These are phyloP conservation scores for Dovyalis caffra DNA, from an alignment of 345 rosid genomes.

Conservation along the genomic window DNA sequence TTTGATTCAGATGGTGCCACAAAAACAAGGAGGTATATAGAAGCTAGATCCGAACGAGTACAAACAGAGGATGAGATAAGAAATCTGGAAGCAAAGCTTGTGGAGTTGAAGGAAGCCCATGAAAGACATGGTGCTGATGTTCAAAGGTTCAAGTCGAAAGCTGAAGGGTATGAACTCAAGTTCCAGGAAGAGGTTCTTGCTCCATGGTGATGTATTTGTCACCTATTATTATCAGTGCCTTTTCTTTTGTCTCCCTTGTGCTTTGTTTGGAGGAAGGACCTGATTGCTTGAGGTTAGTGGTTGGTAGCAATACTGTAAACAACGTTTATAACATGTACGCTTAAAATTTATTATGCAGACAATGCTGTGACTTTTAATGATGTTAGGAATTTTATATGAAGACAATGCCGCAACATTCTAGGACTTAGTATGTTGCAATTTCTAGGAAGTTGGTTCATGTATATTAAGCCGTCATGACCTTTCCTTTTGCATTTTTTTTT, in stretches of 20 bases:
- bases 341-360: not conserved
- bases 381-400: not conserved
- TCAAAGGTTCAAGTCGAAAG: conserved; percentile 38
- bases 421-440: not conserved
- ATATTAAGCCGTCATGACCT: not conserved
- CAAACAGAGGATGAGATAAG: conserved; percentile 40
- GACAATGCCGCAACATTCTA: not conserved
- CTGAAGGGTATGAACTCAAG: conserved; percentile 46
- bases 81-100: conserved; percentile 48
- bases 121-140: conserved; percentile 39
- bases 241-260: not conserved
- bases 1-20: conserved; percentile 49
- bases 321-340: not conserved
- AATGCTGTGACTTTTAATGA: not conserved
- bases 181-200: conserved; percentile 50
- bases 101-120: conserved; percentile 44
- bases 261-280: too few species aligned
- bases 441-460: not conserved
- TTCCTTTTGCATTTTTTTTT: not conserved
- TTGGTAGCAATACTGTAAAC: too few species aligned
- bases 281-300: too few species aligned
- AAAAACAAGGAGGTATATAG: conserved; percentile 49
- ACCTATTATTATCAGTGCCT: not conserved
- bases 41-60: conserved; percentile 44
- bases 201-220: conserved; percentile 47